Evolutionary conservation across 2,329 filamentous ascomycete genomes (phyloP).

Genomic region (Didymella lethalis): DNA sequence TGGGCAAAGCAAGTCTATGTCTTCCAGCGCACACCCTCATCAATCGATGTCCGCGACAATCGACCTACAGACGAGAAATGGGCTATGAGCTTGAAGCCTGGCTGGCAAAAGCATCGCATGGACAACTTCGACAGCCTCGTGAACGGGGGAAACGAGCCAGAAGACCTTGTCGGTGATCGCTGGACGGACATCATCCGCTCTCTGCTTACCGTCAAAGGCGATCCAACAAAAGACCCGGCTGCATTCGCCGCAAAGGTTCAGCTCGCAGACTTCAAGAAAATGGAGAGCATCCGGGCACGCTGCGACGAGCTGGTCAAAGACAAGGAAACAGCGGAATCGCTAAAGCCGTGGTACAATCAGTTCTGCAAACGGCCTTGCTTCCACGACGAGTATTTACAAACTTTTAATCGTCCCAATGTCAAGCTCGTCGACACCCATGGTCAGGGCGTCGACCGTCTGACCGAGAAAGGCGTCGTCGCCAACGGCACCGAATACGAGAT

Average conservation of each 20-base stretch:
- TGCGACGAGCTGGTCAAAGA: constrained; percentile 64
- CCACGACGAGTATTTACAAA: constrained; percentile 65
- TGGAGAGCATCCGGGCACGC: constrained; percentile 57
- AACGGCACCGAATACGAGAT: constrained; percentile 59
- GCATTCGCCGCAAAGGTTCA: constrained; percentile 30
- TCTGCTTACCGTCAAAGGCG: constrained; percentile 20
- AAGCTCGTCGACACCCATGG: constrained; percentile 67
- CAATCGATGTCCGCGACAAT: constrained; percentile 50
- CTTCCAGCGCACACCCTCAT: constrained; percentile 64
- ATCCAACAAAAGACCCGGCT: constrained; percentile 19
- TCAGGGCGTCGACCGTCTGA: constrained; percentile 56
- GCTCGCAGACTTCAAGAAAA: constrained; percentile 48
- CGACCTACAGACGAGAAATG: constrained; percentile 27
- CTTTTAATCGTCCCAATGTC: constrained; percentile 68
- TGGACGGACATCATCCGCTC: constrained; percentile 54
- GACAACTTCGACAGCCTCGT: constrained; percentile 56
- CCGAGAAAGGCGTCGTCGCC: constrained; percentile 56
- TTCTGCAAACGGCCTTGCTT: constrained; percentile 72
- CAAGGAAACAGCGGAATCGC: constrained; percentile 57
- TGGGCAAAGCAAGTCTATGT: constrained; percentile 62
- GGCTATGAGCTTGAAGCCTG: constrained; percentile 36
- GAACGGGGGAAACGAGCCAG: constrained; percentile 36
- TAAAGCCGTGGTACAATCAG: constrained; percentile 67
- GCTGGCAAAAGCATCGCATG: constrained; percentile 61
- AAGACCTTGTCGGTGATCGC: constrained; percentile 59